These are phyloP conservation scores for Marasmius sp. DNA, from an alignment of 1,284 basidiomycete species.

Conservation along the genomic window DNA sequence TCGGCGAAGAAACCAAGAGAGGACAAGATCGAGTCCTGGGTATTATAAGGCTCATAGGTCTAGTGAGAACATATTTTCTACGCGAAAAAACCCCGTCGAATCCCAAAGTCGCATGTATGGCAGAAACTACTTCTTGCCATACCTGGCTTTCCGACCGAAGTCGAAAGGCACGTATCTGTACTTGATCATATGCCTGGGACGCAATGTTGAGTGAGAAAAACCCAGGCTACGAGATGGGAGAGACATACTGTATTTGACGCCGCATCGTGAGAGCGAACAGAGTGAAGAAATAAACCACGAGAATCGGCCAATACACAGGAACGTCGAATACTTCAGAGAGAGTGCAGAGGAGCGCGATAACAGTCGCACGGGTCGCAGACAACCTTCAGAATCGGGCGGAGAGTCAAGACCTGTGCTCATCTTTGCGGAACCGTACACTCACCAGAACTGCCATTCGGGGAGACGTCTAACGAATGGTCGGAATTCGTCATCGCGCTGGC, in stretches of 20 bases:
- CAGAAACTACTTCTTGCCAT: slow-evolving; percentile 37
- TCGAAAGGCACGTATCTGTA: slow-evolving; percentile 96
- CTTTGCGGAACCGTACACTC: slow-evolving; percentile 48
- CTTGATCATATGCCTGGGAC: slow-evolving; percentile 92
- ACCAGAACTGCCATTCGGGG: slow-evolving; percentile 98
- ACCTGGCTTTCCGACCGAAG: slow-evolving; percentile 83
- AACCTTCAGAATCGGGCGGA: slow-evolving; percentile 55
- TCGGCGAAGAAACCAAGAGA: background rate
- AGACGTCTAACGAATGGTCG: slow-evolving; percentile 94
- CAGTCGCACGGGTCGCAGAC: slow-evolving; percentile 86
- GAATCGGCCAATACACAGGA: slow-evolving; percentile 98
- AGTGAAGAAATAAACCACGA: slow-evolving; percentile 90
- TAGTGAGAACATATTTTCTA: background rate
- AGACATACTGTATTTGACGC: slow-evolving; percentile 85
- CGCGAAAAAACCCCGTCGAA: background rate
- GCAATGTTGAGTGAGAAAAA: background rate
- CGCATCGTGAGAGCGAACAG: slow-evolving; percentile 91
- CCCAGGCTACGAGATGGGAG: slow-evolving; percentile 1
- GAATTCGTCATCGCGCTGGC: slow-evolving; percentile 86
- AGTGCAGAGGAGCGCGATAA: slow-evolving; percentile 80
- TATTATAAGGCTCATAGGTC: background rate
- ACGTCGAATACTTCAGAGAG: slow-evolving; percentile 86
- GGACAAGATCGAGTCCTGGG: background rate
- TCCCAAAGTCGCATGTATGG: background rate
- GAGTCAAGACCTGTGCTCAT: slow-evolving; percentile 32